A percentile compares a stretch with the other conserved stretches of the same genome.
Evolutionary conservation across 768 basidiomycete species (phyloP).

Genomic region (Floccularia luteovirens): DNA sequence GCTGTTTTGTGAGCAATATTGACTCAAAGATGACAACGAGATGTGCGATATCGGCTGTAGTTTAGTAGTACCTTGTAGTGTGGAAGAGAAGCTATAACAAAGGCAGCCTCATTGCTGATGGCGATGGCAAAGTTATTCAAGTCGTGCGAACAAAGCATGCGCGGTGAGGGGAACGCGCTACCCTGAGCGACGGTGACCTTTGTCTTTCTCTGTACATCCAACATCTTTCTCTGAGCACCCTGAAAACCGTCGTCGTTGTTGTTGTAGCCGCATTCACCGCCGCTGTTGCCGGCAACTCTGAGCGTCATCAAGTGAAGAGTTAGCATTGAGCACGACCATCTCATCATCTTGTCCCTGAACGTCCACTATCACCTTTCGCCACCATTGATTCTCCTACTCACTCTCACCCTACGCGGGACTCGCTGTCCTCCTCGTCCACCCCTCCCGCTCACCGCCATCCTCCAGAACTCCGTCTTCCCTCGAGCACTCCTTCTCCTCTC

Average conservation of each 20-base stretch:
- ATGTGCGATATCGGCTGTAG: too few relatives aligned
- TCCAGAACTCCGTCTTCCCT: slow-evolving; percentile 31
- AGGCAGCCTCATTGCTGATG: not conserved
- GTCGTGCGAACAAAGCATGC: slow-evolving; percentile 12
- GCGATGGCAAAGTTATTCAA: slow-evolving; percentile 11
- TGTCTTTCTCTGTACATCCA: not conserved
- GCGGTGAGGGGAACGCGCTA: slow-evolving; percentile 1
- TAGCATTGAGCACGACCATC: too few relatives aligned
- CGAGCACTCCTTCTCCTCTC: slow-evolving; percentile 15
- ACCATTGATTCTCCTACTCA: slow-evolving; percentile 67
- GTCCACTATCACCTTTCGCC: slow-evolving; percentile 17
- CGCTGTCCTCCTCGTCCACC: slow-evolving; percentile 32
- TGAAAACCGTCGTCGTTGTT: slow-evolving; percentile 7
- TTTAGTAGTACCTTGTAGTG: not conserved
- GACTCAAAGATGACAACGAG: too few relatives aligned
- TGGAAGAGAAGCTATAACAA: not conserved
- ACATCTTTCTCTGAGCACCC: slow-evolving; percentile 1
- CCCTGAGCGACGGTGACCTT: slow-evolving; percentile 1
- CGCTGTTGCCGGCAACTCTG: slow-evolving; percentile 5
- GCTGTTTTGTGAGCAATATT: too few relatives aligned
- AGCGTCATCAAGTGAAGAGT: too few relatives aligned
- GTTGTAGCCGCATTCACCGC: slow-evolving; percentile 4
- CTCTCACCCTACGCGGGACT: slow-evolving; percentile 50
- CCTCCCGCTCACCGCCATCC: slow-evolving; percentile 35
- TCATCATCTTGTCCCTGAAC: slow-evolving; percentile 19